phyloP scores from a whole-genome alignment of 331 rosid genomes.

The Quercus tomentella region DNA sequence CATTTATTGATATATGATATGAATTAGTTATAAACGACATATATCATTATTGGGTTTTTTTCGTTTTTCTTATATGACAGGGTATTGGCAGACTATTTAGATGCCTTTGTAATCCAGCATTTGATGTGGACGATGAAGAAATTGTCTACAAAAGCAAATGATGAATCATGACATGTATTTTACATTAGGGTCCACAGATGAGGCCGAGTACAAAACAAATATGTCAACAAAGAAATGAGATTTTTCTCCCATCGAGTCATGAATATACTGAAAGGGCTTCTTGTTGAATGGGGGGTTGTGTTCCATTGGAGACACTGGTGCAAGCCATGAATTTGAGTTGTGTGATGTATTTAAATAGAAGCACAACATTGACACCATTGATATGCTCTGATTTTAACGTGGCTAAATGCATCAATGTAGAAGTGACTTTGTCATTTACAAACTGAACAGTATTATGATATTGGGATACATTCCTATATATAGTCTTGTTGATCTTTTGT shows the following conservation, averaged over 20 bases:
- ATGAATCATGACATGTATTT: constrained; percentile 2
- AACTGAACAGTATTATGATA: background rate
- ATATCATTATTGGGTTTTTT: background rate
- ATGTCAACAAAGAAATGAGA: background rate
- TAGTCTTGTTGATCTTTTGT: background rate
- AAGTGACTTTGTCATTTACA: constrained; percentile 11
- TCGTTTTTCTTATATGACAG: constrained; percentile 30
- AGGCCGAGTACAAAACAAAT: background rate
- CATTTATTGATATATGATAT: constrained; percentile 49
- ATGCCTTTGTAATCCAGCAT: constrained; percentile 98
- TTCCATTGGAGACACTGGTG: constrained; percentile 14
- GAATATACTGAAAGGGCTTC: background rate
- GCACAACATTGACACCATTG: background rate
- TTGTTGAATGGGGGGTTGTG: constrained; percentile 1
- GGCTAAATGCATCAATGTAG: background rate
- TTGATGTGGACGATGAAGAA: constrained; percentile 93
- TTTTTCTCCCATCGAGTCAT: constrained; percentile 3
- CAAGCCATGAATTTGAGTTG: constrained; percentile 17
- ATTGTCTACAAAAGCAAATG: constrained; percentile 75
- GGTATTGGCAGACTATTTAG: constrained; percentile 90
- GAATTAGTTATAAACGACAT: too few relatives aligned
- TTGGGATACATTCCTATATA: background rate
- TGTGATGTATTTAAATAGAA: constrained; percentile 12
- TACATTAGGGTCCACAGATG: background rate
- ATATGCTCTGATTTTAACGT: background rate